Evolutionary conservation across 306 rosid genomes (phyloP), one percentile per base, ranked within the genome.

Genomic region (Crataegus laevigata): DNA sequence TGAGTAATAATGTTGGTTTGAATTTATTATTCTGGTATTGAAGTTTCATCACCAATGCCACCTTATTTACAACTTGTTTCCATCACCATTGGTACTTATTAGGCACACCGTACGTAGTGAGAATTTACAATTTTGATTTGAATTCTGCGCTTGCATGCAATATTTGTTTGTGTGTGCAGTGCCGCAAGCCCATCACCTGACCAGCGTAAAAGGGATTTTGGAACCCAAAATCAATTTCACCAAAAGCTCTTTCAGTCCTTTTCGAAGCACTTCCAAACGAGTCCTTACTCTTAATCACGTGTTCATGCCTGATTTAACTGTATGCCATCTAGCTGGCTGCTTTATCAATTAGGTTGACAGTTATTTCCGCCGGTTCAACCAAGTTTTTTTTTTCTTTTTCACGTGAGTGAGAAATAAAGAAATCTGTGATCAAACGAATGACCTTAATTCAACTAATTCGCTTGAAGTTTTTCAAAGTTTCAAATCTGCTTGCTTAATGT

Each of bases 1-100:
- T 86, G 79, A 84, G 80, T 57, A 36, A 32, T 42, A 78, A 57
- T 73, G 78, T 51, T 75, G 34, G 51, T 71, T 50, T 32, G 28
- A 24, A 47, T 34, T 78, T 57, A 7, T 67, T 72, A 66, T 75
- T 34, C 51, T 45, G 3, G 61, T 58, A 6, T 72, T n/a, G 11
- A 61, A 61, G 52, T 28, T 68, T 26, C 57, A 24, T 36, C 21
- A 9, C 71, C 65, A 67, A 65, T 25, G 30, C 34, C 63, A 45
- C 10, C 52, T 59, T 29, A 50, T 25, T 25, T 60, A 72, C 64
- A 8, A 28, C 78, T 69, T 68, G 21, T 36, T 71, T 30, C 71
- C 60, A 17, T 12, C 18, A 14, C 34, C 34, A 32, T 15, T 47
- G 54, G 17, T 47, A 15, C 54, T 47, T 47, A 5, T 47, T 47